These are phyloP conservation scores for Clonostachys rosea DNA, from an alignment of 2,329 filamentous ascomycete genomes.

Conservation along the genomic window DNA sequence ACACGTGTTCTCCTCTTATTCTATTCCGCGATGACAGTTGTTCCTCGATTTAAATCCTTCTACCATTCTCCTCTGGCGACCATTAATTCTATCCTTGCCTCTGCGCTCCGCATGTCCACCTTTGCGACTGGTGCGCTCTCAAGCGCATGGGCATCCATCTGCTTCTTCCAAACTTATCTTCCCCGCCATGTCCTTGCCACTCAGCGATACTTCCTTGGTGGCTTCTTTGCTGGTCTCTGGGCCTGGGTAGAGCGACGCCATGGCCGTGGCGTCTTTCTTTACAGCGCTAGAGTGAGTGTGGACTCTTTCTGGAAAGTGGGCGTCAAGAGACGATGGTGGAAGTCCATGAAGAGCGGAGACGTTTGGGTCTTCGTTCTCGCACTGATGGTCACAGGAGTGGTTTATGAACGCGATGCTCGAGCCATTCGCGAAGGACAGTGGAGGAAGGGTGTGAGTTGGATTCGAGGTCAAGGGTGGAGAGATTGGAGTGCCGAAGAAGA, in stretches of 20 bases:
- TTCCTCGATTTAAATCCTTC: conserved; percentile 64
- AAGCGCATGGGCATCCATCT: conserved; percentile 83
- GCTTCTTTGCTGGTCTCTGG: conserved; percentile 82
- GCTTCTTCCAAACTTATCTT: conserved; percentile 78
- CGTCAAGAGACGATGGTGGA: conserved; percentile 87
- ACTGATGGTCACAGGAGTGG: conserved; percentile 70
- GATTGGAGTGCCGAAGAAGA: conserved; percentile 59
- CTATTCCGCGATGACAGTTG: conserved; percentile 62
- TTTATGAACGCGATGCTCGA: conserved; percentile 68
- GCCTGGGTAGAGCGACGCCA: conserved; percentile 67
- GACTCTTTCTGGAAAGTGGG: conserved; percentile 90
- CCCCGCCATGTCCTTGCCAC: conserved; percentile 72
- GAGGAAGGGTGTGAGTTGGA: conserved; percentile 69
- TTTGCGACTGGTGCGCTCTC: conserved; percentile 78
- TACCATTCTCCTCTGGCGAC: conserved; percentile 65
- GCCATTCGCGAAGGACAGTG: conserved; percentile 64
- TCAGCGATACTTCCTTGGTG: conserved; percentile 85
- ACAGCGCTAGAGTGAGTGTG: conserved; percentile 71
- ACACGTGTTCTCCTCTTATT: conserved; percentile 73
- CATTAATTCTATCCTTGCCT: conserved; percentile 60
- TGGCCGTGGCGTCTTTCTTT: conserved; percentile 69
- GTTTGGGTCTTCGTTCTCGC: conserved; percentile 78
- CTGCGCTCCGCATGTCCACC: conserved; percentile 68
- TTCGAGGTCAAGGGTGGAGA: conserved; percentile 70
- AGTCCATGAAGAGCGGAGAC: conserved; percentile 75